phyloP scores from a whole-genome alignment of 2,329 filamentous ascomycete genomes.

The Pseudogymnoascus sp. region DNA sequence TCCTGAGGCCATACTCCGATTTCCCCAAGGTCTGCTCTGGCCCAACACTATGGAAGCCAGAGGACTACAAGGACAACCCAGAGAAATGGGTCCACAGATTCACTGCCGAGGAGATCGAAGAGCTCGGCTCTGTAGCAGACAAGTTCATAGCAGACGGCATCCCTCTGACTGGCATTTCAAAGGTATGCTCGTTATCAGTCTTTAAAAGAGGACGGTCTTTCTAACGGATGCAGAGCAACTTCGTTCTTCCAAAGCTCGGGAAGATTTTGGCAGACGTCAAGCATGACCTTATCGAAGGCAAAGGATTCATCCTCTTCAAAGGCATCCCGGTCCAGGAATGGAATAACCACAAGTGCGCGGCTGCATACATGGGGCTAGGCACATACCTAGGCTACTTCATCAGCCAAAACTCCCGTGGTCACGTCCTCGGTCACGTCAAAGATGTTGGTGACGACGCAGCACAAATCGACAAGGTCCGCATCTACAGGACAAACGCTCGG shows the following conservation, averaged over 20 bases:
- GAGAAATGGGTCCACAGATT: slow-evolving; percentile 61
- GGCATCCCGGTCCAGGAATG: slow-evolving; percentile 68
- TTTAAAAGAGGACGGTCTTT: neutral
- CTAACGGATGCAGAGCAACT: slow-evolving; percentile 36
- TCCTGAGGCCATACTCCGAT: slow-evolving; percentile 55
- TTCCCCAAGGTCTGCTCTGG: slow-evolving; percentile 66
- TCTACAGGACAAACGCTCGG: slow-evolving; percentile 78
- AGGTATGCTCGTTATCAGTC: slow-evolving; percentile 32
- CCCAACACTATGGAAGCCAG: slow-evolving; percentile 61
- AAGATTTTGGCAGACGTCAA: slow-evolving; percentile 46
- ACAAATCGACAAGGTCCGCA: slow-evolving; percentile 78
- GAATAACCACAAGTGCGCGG: slow-evolving; percentile 70
- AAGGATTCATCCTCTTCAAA: slow-evolving; percentile 86
- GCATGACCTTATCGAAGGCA: slow-evolving; percentile 66
- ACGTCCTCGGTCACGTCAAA: slow-evolving; percentile 83
- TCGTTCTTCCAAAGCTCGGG: slow-evolving; percentile 49
- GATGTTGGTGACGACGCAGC: slow-evolving; percentile 73
- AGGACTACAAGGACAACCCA: slow-evolving; percentile 27
- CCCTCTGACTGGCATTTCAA: slow-evolving; percentile 62
- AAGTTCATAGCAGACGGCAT: slow-evolving; percentile 55
- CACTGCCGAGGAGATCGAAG: slow-evolving; percentile 54
- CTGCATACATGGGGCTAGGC: slow-evolving; percentile 84
- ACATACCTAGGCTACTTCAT: slow-evolving; percentile 83
- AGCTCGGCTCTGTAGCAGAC: slow-evolving; percentile 59
- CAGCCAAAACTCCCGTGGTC: slow-evolving; percentile 74